Conservation (phyloP, 2,329 filamentous ascomycete genomes). For the Cryphonectria carpinicola region DNA sequence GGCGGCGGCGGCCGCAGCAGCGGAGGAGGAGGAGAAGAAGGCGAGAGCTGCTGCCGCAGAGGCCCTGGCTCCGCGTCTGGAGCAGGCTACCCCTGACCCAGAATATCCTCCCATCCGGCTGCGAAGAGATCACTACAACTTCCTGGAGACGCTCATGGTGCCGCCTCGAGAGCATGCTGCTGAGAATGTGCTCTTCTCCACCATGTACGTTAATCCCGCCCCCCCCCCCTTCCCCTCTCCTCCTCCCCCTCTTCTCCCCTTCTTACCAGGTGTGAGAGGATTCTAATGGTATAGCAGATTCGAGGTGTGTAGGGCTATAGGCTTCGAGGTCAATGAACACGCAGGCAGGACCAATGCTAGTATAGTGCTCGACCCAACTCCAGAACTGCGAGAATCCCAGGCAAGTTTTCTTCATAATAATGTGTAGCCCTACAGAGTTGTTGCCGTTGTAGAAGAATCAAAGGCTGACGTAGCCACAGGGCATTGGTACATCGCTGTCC, state of each 20-base stretch:
- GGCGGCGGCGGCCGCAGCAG: too few relatives aligned
- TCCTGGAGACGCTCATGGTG: not conserved
- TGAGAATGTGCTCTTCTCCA: not conserved
- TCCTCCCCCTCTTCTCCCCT: not conserved
- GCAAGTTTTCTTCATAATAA: not conserved
- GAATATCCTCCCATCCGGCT: not conserved
- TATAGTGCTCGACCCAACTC: not conserved
- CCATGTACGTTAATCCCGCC: not conserved
- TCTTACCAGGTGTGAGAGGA: not conserved
- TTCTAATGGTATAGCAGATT: not conserved
- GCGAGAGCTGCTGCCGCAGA: not conserved
- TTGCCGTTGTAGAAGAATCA: not conserved
- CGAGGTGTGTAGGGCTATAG: not conserved
- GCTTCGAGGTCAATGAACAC: not conserved
- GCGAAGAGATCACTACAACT: not conserved
- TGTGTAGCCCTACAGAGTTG: too few relatives aligned
- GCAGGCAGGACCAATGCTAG: not conserved
- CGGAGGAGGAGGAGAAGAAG: too few relatives aligned
- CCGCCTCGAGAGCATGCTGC: not conserved
- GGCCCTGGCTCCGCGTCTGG: too few relatives aligned
- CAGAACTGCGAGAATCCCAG: not conserved
- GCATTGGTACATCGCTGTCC: not conserved
- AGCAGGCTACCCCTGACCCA: too few relatives aligned
- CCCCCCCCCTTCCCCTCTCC: not conserved
- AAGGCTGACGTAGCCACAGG: not conserved